Conservation (phyloP, 768 basidiomycete genomes). For the Pisolithus orientalis region DNA sequence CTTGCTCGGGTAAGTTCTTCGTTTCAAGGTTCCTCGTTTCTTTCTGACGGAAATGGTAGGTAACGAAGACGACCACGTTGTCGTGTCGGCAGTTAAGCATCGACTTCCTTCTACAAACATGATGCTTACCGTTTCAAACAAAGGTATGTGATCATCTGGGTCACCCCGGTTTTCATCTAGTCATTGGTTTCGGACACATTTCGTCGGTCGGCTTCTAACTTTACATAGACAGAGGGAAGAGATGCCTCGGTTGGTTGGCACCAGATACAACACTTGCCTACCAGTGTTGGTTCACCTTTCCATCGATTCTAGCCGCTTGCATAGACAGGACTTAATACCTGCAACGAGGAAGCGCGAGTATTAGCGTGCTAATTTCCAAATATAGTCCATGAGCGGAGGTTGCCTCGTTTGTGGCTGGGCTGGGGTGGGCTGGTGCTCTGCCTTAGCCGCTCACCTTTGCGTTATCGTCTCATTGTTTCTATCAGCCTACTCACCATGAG, state of each 20-base stretch:
- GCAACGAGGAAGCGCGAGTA: too few species aligned
- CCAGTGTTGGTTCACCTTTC: too few species aligned
- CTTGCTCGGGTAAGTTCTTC: slow-evolving; percentile 57
- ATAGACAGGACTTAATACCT: too few species aligned
- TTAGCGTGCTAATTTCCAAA: too few species aligned
- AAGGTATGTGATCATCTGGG: slow-evolving; percentile 63
- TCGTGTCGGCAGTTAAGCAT: slow-evolving; percentile 58
- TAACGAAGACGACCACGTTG: slow-evolving; percentile 73
- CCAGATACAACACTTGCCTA: too few species aligned
- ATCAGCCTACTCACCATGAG: slow-evolving; percentile 4
- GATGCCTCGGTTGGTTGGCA: neutral
- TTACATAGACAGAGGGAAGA: slow-evolving; percentile 13
- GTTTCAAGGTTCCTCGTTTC: slow-evolving; percentile 57
- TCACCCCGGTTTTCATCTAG: slow-evolving; percentile 32
- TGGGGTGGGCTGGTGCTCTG: neutral
- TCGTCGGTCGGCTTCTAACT: slow-evolving; percentile 20
- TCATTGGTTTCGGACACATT: slow-evolving; percentile 11
- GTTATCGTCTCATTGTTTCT: neutral
- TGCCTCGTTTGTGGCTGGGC: neutral
- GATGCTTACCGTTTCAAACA: slow-evolving; percentile 75
- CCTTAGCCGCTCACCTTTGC: neutral
- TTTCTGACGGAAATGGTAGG: slow-evolving; percentile 36
- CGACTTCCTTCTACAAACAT: slow-evolving; percentile 78
- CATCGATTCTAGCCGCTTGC: too few species aligned
- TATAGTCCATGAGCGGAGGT: neutral